These are phyloP conservation scores for Lathyrus aphaca DNA, from an alignment of 306 rosid species.

Conservation along the genomic window DNA sequence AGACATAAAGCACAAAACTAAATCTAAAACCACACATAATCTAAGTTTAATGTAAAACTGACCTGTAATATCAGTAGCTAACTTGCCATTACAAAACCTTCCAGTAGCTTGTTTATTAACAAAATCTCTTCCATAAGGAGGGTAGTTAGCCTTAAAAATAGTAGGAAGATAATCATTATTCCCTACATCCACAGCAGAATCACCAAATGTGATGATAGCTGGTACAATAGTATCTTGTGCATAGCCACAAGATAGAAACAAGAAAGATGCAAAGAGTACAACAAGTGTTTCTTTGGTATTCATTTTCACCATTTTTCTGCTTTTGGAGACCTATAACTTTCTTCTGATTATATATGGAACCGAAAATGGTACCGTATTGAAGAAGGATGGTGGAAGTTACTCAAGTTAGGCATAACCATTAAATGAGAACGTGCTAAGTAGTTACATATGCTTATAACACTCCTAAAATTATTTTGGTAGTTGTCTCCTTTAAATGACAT, in stretches of 20 bases:
- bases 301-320: conserved; percentile 47
- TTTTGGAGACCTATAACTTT: conserved; percentile 19
- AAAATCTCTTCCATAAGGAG: conserved; percentile 98
- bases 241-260: conserved; percentile 42
- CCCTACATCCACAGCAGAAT: conserved; percentile 90
- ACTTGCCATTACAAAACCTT: conserved; percentile 91
- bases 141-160: conserved; percentile 80
- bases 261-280: conserved; percentile 48
- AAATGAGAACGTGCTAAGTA: conserved; percentile 50
- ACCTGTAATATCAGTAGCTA: conserved; percentile 97
- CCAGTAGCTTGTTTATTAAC: conserved; percentile 84
- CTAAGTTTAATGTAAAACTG: conserved; percentile 4
- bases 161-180: conserved; percentile 83
- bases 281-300: conserved; percentile 43
- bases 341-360: conserved; percentile 40
- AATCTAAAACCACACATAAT: neutral
- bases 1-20: neutral
- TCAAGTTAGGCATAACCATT: conserved; percentile 55
- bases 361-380: conserved; percentile 49
- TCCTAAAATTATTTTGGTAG: neutral
- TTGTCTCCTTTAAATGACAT: neutral
- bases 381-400: conserved; percentile 62
- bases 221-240: conserved; percentile 89
- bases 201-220: conserved; percentile 85
- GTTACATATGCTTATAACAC: conserved; percentile 35